A percentile compares a stretch with the other conserved stretches of the same genome.
These are phyloP conservation scores for Talaromyces sp. DNA, from an alignment of 2,329 filamentous ascomycete genomes.

Conservation along the genomic window DNA sequence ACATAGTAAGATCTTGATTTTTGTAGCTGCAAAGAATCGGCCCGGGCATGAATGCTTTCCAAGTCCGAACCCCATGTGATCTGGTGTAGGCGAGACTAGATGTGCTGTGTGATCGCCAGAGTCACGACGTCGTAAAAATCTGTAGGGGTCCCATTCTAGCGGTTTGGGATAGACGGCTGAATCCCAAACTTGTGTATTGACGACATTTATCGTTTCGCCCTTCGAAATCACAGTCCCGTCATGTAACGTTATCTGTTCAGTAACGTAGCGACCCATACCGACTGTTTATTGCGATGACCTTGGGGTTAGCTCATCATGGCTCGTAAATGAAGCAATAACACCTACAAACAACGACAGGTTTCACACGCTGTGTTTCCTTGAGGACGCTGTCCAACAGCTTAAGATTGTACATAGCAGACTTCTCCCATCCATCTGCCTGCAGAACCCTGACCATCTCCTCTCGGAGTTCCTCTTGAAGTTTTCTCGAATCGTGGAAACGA, in stretches of 20 bases:
- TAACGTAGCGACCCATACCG: conserved; percentile 11
- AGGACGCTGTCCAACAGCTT: conserved; percentile 25
- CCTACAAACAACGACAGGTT: conserved; percentile 19
- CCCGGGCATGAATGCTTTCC: conserved; percentile 48
- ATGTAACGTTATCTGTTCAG: conserved; percentile 20
- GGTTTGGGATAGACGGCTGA: conserved; percentile 44
- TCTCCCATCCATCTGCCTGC: conserved; percentile 1
- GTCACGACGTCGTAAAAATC: conserved; percentile 42
- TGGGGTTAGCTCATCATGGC: not conserved
- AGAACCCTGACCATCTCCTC: not conserved
- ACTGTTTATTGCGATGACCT: conserved; percentile 11
- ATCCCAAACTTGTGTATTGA: conserved; percentile 39
- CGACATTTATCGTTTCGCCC: conserved; percentile 38
- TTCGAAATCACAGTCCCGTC: conserved; percentile 48
- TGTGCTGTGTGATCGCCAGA: conserved; percentile 31
- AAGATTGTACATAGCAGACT: conserved; percentile 7
- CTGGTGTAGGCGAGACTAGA: conserved; percentile 36
- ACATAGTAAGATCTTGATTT: conserved; percentile 27
- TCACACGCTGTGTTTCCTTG: conserved; percentile 23
- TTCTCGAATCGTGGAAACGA: not conserved
- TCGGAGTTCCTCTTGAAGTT: not conserved
- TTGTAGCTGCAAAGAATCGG: conserved; percentile 27
- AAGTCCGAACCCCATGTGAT: conserved; percentile 55
- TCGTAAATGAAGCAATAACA: not conserved
- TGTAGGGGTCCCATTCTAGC: conserved; percentile 47